Evolutionary conservation across 1,139 yeast genomes (phyloP).

Genomic region (Scheffersomyces segobiensis): DNA sequence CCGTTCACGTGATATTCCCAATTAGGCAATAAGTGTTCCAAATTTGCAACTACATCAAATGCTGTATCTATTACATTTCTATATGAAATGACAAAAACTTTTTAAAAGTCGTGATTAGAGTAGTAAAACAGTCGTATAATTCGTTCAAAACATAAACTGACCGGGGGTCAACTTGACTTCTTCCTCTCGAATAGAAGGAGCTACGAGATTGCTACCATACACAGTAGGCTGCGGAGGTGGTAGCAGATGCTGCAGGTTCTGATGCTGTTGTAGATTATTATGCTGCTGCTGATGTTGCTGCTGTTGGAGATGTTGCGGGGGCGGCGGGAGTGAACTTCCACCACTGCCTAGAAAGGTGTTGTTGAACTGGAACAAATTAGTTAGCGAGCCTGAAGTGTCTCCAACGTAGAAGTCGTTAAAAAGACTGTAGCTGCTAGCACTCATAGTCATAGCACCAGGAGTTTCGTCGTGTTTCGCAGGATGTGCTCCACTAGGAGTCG

Average conservation of each 20-base stretch:
- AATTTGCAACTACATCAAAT: not conserved
- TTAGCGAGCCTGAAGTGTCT: slow-evolving; percentile 23
- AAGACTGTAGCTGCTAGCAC: slow-evolving; percentile 17
- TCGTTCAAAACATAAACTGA: not conserved
- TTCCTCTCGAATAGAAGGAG: not conserved
- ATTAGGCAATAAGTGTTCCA: not conserved
- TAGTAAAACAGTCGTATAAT: not conserved
- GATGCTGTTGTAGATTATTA: not conserved
- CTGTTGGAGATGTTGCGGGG: not conserved
- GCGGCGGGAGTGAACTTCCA: not conserved
- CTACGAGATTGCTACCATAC: not conserved
- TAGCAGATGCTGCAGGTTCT: not conserved
- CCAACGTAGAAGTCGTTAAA: slow-evolving; percentile 23
- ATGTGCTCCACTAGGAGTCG: not conserved
- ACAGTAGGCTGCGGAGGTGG: not conserved
- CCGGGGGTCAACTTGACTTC: not conserved
- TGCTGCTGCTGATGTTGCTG: not conserved
- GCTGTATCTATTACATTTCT: not conserved
- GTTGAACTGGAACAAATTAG: slow-evolving; percentile 29
- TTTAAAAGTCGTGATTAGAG: not conserved
- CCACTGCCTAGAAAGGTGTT: not conserved
- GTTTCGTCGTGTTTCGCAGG: not conserved
- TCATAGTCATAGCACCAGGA: slow-evolving; percentile 8
- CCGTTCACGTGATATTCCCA: not conserved
- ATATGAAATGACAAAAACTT: not conserved